Evolutionary conservation across 2,329 filamentous ascomycete genomes (phyloP).

Genomic region (Cyphellophora europaea): DNA sequence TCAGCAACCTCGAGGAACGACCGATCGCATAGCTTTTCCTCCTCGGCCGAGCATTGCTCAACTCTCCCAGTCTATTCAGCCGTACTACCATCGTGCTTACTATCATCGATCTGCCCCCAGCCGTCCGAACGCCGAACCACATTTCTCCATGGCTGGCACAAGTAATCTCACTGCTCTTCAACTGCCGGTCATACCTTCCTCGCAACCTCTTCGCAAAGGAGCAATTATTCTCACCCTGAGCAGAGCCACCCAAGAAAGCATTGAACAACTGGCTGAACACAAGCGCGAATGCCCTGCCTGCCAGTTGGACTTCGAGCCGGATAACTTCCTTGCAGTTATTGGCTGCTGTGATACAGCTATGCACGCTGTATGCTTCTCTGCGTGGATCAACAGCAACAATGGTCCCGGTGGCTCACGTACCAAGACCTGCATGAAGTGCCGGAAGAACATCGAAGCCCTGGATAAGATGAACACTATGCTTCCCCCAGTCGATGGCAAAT

Average conservation of each 20-base stretch:
- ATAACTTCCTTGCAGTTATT: constrained; percentile 14
- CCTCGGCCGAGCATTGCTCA: too few relatives aligned
- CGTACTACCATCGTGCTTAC: too few relatives aligned
- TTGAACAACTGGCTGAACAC: constrained; percentile 11
- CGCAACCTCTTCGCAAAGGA: constrained; percentile 2
- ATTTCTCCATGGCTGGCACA: not conserved
- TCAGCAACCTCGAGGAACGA: too few relatives aligned
- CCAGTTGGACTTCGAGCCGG: constrained; percentile 13
- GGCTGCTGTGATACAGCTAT: constrained; percentile 14
- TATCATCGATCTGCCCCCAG: not conserved
- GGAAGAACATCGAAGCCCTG: constrained; percentile 12
- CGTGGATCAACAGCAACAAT: constrained; percentile 14
- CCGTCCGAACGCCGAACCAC: not conserved
- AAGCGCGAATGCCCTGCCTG: constrained; percentile 16
- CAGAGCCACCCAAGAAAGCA: constrained; percentile 10
- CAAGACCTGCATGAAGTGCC: constrained; percentile 14
- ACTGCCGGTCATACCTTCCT: not conserved
- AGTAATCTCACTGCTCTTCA: not conserved
- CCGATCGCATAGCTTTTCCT: too few relatives aligned
- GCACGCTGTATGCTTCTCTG: constrained; percentile 15
- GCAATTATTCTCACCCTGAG: constrained; percentile 10
- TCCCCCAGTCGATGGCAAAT: constrained; percentile 12
- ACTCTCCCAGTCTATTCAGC: too few relatives aligned
- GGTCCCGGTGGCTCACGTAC: constrained; percentile 7
- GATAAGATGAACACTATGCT: constrained; percentile 12